Conservation (phyloP, 192 early-diverging fungal species). For the Endogone sp. region DNA sequence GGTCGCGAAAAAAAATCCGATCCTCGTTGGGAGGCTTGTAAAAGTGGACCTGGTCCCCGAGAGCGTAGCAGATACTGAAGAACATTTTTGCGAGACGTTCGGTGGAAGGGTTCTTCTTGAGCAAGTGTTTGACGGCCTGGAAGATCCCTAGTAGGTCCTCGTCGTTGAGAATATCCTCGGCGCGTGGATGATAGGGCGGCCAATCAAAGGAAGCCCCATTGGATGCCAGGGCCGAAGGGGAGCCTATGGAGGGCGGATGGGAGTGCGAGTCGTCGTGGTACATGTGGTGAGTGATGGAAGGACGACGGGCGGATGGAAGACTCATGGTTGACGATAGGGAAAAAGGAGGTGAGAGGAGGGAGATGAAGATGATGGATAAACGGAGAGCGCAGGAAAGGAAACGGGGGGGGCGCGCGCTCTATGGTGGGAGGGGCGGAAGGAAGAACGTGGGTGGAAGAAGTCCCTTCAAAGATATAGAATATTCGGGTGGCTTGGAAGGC, state of each 20-base stretch:
- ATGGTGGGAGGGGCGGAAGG: too few species aligned
- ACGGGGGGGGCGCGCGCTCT: too few species aligned
- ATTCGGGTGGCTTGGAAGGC: too few species aligned
- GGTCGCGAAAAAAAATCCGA: constrained; percentile 14
- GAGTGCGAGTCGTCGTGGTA: not conserved
- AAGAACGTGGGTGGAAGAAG: too few species aligned
- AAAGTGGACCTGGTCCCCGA: constrained; percentile 20
- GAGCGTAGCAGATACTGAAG: constrained; percentile 24
- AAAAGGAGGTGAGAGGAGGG: too few species aligned
- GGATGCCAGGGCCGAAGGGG: too few species aligned
- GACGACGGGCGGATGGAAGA: not conserved
- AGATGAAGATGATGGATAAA: too few species aligned
- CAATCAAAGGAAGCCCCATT: not conserved
- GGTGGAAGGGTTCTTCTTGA: constrained; percentile 19
- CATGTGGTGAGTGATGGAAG: not conserved
- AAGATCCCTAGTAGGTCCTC: constrained; percentile 28
- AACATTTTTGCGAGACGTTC: constrained; percentile 23
- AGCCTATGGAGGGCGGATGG: too few species aligned
- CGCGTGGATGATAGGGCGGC: constrained; percentile 10
- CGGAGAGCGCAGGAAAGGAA: too few species aligned
- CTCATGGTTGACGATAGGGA: not conserved
- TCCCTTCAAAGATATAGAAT: too few species aligned
- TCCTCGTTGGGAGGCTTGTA: constrained; percentile 14
- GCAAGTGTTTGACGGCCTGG: constrained; percentile 24
- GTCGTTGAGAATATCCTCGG: constrained; percentile 30